Evolutionary conservation across 768 basidiomycete species (phyloP), one percentile per base, ranked within the genome.

Genomic region (Megacollybia marginata): DNA sequence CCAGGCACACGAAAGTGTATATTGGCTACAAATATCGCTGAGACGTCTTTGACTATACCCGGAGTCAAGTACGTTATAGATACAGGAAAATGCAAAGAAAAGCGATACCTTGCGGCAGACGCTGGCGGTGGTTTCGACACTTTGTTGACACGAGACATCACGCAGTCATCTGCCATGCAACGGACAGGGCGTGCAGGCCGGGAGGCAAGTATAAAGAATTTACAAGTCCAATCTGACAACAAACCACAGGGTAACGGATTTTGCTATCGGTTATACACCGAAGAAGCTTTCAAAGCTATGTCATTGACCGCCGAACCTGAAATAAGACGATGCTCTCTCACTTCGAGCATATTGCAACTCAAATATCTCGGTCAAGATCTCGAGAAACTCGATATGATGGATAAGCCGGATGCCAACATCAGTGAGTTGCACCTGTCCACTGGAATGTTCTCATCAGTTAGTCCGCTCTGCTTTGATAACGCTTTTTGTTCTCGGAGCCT

Each of bases 21-120:
- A 54, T 73, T 99, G 35, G 87, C 96, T 2, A 99, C 96, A 15
- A 99, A 98, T 65, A 94, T 99, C 51, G 96, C 96, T 10, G 96
- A 99, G 66, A 98, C 96, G 0, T 91, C 88, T 11, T 92, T 99
- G 62, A 98, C 96, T 12, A 96, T 99, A 60, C 92, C 94, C 3
- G 93, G 93, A 0, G 84, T 99, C 50, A 86, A 81, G 59, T 98
- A 90, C 64, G 94, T 99, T 7, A 89, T 99, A 35, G 96, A 99
- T 66, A 88, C 92, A 0, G 96, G 96, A 2, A 87, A 93, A 64
- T 90, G 87, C 61, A 99, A 98, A 65, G 94, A 97, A 69, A 96
- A 95, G 67, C 76, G 85, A 52, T 93, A 85, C 62, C 64, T 95
- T 18, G 80, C 84, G 10, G 73, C 76, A 60, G 69, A 75, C 52